Evolutionary conservation across 257 asterid genomes (phyloP).

Genomic region (Buddleja alternifolia): DNA sequence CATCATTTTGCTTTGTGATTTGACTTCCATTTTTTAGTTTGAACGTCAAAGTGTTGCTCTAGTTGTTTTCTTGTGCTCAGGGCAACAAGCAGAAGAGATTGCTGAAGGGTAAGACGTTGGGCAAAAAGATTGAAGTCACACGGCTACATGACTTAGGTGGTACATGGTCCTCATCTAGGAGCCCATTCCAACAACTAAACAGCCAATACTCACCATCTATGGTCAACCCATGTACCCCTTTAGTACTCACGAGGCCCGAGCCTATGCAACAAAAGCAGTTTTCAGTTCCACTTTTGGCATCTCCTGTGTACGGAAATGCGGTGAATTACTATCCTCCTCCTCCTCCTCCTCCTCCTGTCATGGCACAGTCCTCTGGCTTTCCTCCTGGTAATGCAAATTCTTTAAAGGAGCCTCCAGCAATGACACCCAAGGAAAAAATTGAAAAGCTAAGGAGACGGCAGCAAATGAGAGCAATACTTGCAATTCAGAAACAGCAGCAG

Average conservation of each 20-base stretch:
- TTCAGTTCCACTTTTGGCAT: constrained; percentile 40
- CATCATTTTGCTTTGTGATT: constrained; percentile 5
- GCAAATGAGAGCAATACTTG: constrained; percentile 89
- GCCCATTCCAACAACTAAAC: constrained; percentile 45
- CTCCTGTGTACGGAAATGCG: constrained; percentile 56
- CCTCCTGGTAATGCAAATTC: constrained; percentile 47
- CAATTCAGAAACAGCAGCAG: constrained; percentile 84
- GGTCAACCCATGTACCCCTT: constrained; percentile 50
- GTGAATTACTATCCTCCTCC: constrained; percentile 46
- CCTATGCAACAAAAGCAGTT: constrained; percentile 49
- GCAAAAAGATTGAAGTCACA: constrained; percentile 43
- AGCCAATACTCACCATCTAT: constrained; percentile 43
- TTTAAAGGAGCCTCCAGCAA: constrained; percentile 47
- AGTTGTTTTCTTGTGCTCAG: constrained; percentile 57
- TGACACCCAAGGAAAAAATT: constrained; percentile 92
- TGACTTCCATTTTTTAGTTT: constrained; percentile 27
- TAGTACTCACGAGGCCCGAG: constrained; percentile 40
- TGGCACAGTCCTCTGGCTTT: constrained; percentile 45
- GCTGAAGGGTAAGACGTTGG: constrained; percentile 49
- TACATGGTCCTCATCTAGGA: constrained; percentile 48
- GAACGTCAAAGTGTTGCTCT: constrained; percentile 55
- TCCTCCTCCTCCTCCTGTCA: constrained; percentile 41
- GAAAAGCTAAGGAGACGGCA: constrained; percentile 87
- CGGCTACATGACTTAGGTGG: constrained; percentile 44
- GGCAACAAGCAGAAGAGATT: constrained; percentile 49